A percentile compares a stretch with the other conserved stretches of the same genome.
phyloP scores from a whole-genome alignment of 345 rosid genomes.

The Raphanus sativus region DNA sequence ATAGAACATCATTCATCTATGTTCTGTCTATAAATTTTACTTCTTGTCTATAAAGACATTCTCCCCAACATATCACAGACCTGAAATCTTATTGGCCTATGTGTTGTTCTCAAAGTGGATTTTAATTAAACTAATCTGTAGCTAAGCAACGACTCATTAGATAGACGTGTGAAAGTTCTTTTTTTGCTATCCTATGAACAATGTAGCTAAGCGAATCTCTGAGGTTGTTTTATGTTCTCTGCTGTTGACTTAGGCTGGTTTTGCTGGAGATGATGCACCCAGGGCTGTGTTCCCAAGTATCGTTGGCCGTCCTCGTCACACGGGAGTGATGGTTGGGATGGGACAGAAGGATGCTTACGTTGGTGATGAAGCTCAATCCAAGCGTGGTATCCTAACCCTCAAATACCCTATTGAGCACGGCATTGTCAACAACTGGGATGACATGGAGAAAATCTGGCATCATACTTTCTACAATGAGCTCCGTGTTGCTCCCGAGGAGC shows the following conservation, averaged over 20 bases:
- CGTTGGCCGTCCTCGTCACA: conserved; percentile 85
- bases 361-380: conserved; percentile 81
- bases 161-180: not conserved
- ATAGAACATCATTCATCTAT: too few relatives aligned
- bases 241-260: conserved; percentile 81
- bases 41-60: not conserved
- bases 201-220: conserved; percentile 9
- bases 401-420: conserved; percentile 87
- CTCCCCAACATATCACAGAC: not conserved
- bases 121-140: not conserved
- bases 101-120: not conserved
- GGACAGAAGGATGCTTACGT: conserved; percentile 87
- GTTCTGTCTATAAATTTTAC: too few relatives aligned
- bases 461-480: conserved; percentile 90
- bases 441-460: conserved; percentile 93
- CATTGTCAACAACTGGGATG: conserved; percentile 93
- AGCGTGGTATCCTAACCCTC: conserved; percentile 70
- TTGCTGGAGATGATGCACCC: conserved; percentile 95
- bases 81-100: not conserved
- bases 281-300: conserved; percentile 91
- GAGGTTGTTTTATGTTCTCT: conserved; percentile 12
- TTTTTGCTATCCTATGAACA: not conserved
- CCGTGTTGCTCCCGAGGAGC: conserved; percentile 90
- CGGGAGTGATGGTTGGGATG: conserved; percentile 83
- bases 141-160: not conserved